Percentiles rank a stretch among this genome's conserved stretches.
phyloP scores from a whole-genome alignment of 805 yeast species.

The Yamadazyma philogaea region DNA sequence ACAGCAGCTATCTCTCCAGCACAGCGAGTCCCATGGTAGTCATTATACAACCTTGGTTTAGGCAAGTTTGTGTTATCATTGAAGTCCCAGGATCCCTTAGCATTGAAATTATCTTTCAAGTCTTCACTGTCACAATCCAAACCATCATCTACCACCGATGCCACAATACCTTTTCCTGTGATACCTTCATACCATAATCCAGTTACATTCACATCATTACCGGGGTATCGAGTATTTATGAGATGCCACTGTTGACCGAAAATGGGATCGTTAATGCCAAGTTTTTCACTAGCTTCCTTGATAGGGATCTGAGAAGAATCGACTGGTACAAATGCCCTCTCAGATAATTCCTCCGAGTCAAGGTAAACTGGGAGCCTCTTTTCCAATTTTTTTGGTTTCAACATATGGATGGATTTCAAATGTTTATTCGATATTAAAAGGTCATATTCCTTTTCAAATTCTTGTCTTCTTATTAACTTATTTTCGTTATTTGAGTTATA shows the following conservation, averaged over 20 bases:
- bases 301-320: conserved; percentile 54
- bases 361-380: conserved; percentile 59
- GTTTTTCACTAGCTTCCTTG: conserved; percentile 45
- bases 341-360: neutral
- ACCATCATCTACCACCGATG: conserved; percentile 94
- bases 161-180: conserved; percentile 78
- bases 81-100: conserved; percentile 90
- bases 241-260: conserved; percentile 89
- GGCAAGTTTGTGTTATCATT: conserved; percentile 76
- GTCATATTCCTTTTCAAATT: conserved; percentile 24
- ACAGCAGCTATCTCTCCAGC: conserved; percentile 97
- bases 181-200: conserved; percentile 81
- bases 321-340: conserved; percentile 16
- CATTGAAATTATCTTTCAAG: conserved; percentile 62
- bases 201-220: conserved; percentile 82
- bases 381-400: conserved; percentile 51
- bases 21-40: conserved; percentile 94
- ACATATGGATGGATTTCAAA: conserved; percentile 49
- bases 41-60: conserved; percentile 74
- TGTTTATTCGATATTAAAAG: conserved; percentile 23
- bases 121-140: conserved; percentile 79
- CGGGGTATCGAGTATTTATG: conserved; percentile 67
- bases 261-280: conserved; percentile 77
- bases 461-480: conserved; percentile 27
- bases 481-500: conserved; percentile 25